phyloP scores from a whole-genome alignment of 441 rosid genomes.

The Dalechampia spathulata region DNA sequence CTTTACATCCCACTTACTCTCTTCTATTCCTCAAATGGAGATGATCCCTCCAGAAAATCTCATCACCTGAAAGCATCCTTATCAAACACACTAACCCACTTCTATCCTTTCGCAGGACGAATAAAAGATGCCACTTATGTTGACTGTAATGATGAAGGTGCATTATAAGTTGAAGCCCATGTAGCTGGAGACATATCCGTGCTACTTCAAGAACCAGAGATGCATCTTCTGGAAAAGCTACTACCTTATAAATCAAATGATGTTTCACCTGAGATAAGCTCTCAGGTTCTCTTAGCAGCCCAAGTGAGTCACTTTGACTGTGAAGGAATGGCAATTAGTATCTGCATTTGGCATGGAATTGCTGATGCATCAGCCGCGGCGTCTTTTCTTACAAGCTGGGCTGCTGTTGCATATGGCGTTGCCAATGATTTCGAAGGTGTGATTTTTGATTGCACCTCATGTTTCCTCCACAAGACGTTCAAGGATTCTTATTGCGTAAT shows the following conservation, averaged over 20 bases:
- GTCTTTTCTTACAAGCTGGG: constrained; percentile 13
- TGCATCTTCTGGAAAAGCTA: constrained; percentile 1
- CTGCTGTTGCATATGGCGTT: not conserved
- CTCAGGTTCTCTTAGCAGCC: not conserved
- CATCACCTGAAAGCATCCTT: constrained; percentile 6
- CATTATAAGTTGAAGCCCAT: constrained; percentile 9
- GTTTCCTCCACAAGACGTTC: constrained; percentile 14
- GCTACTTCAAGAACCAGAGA: constrained; percentile 10
- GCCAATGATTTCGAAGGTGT: not conserved
- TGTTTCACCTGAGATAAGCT: not conserved
- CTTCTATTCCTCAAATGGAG: constrained; percentile 4
- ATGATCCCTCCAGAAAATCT: not conserved
- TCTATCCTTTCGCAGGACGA: constrained; percentile 24
- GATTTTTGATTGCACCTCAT: constrained; percentile 10
- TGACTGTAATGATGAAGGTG: constrained; percentile 25
- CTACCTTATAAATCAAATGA: not conserved
- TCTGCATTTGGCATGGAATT: constrained; percentile 11
- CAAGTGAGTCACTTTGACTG: constrained; percentile 20
- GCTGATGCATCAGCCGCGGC: constrained; percentile 18
- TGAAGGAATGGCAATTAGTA: constrained; percentile 24
- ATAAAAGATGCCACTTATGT: constrained; percentile 9
- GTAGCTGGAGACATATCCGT: constrained; percentile 7
- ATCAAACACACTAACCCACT: no score
- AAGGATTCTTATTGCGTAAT: not conserved
- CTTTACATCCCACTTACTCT: constrained; percentile 6